A percentile compares a stretch with the other conserved stretches of the same genome.
Evolutionary conservation across 257 asterid genomes (phyloP).

Genomic region (Fraxinus pennsylvanica): DNA sequence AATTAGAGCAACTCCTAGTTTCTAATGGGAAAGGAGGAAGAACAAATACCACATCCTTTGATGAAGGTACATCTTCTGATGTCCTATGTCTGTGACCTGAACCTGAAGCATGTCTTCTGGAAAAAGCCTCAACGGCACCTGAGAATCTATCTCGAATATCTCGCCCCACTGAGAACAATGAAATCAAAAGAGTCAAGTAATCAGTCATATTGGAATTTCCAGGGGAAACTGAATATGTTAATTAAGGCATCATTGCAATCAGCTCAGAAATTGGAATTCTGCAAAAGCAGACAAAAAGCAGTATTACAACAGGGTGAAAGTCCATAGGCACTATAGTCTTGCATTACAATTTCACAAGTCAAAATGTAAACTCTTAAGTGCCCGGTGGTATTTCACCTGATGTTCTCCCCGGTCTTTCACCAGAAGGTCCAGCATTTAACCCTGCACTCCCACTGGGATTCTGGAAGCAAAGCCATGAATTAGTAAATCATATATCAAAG

Average conservation of each 20-base stretch:
- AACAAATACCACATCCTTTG: conserved; percentile 50
- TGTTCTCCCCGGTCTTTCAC: conserved; percentile 49
- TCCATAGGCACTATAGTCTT: neutral
- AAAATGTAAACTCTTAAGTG: conserved; percentile 1
- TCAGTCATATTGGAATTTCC: neutral
- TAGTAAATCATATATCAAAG: conserved; percentile 16
- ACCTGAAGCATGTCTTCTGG: conserved; percentile 45
- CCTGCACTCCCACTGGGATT: conserved; percentile 56
- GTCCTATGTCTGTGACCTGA: conserved; percentile 47
- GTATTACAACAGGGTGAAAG: neutral
- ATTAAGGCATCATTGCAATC: neutral
- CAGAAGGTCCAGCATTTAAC: conserved; percentile 49
- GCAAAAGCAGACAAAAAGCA: neutral
- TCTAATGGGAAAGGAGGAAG: neutral
- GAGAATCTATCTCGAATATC: conserved; percentile 51
- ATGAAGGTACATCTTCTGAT: conserved; percentile 39
- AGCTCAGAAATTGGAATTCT: neutral
- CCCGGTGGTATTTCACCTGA: conserved; percentile 36
- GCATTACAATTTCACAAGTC: conserved; percentile 1
- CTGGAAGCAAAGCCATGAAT: conserved; percentile 43
- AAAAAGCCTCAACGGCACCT: conserved; percentile 56
- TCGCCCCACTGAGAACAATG: conserved; percentile 38
- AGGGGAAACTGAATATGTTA: neutral
- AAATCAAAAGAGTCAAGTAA: conserved; percentile 13
- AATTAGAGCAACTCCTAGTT: neutral